phyloP scores from a whole-genome alignment of 2,329 filamentous ascomycete genomes.

The Aureobasidium sp. region DNA sequence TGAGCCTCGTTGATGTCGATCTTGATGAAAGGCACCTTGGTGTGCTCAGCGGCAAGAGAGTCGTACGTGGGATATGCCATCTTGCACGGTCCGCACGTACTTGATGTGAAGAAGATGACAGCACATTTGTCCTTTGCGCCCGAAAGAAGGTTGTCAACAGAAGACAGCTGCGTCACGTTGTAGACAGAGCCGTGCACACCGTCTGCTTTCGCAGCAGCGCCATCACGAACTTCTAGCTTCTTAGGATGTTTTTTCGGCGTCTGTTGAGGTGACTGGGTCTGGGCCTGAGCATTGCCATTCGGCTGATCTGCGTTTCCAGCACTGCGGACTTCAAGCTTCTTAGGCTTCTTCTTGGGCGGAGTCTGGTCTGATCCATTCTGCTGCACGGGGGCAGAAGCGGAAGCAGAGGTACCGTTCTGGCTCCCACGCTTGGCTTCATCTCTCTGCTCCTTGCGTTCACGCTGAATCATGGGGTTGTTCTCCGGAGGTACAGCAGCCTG shows the following conservation, averaged over 20 bases:
- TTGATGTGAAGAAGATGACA: constrained; percentile 85
- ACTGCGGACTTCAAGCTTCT: constrained; percentile 9
- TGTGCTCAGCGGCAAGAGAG: constrained; percentile 63
- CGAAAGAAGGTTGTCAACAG: constrained; percentile 52
- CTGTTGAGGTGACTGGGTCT: background rate
- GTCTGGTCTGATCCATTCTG: background rate
- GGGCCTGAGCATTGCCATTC: background rate
- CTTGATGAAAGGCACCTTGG: constrained; percentile 66
- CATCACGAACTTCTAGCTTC: constrained; percentile 10
- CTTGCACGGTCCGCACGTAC: constrained; percentile 78
- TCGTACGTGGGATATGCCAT: constrained; percentile 74
- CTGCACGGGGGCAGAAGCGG: background rate
- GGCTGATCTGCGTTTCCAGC: background rate
- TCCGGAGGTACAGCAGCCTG: constrained; percentile 44
- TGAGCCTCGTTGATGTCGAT: constrained; percentile 62
- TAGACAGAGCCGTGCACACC: constrained; percentile 44
- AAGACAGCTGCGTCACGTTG: constrained; percentile 48
- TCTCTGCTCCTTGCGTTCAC: constrained; percentile 1
- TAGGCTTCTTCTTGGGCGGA: constrained; percentile 9
- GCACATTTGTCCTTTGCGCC: constrained; percentile 59
- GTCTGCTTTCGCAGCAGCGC: constrained; percentile 2
- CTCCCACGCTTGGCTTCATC: background rate
- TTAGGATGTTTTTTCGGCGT: constrained; percentile 4
- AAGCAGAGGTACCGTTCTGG: background rate
- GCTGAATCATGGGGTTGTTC: constrained; percentile 17